Evolutionary conservation across 176 grass and related monocot species (phyloP), one percentile per base, ranked within the genome.

Genomic region (Saccharum officinarum): DNA sequence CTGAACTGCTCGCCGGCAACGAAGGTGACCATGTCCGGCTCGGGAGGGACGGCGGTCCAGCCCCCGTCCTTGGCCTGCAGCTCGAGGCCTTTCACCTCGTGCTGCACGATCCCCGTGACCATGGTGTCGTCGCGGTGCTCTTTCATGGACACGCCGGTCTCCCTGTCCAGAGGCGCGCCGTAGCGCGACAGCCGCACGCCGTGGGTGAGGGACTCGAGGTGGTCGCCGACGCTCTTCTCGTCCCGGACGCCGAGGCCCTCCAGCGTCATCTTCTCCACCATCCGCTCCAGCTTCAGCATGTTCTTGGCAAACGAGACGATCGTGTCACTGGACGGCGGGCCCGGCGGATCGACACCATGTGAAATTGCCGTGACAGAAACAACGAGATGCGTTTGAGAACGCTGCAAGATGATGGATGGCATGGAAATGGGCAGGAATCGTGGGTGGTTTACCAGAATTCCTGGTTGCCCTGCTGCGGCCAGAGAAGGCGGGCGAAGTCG

Each of bases 381-480:
- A 31, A 31, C 3, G 6, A 20, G 7, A 36, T 70, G 18, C 16
- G 16, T 17, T 6, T n/a, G 3, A 44, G 23, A 3, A 17, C 6
- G 0, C 52, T 22, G 23, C 5, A 25, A 20, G 15, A 61, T 22
- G n/a, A 39, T 77, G 11, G 13, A 23, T 9, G 47, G 14, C 4
- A 52, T 54, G 50, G 50, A 59, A 59, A 10, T 12, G n/a, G 16
- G 26, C 3, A 6, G 5, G 20, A 63, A 38, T 12, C 6, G 14
- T n/a, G 6, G 74, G 10, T 38, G 47, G 17, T 13, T 76, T 20
- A 84, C 89, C 78, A 82, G 65, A 91, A 87, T 31, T 22, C 30
- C 1, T 62, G 86, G 55, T 91, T 91, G 15, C 75, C 86, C 61
- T 84, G 67, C 14, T 73, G 39, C 5, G 83, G 86, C 86, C 86